A percentile compares a stretch with the other conserved stretches of the same genome.
These are phyloP conservation scores for Boletus sensibilis DNA, from an alignment of 768 basidiomycete species.

Conservation along the genomic window DNA sequence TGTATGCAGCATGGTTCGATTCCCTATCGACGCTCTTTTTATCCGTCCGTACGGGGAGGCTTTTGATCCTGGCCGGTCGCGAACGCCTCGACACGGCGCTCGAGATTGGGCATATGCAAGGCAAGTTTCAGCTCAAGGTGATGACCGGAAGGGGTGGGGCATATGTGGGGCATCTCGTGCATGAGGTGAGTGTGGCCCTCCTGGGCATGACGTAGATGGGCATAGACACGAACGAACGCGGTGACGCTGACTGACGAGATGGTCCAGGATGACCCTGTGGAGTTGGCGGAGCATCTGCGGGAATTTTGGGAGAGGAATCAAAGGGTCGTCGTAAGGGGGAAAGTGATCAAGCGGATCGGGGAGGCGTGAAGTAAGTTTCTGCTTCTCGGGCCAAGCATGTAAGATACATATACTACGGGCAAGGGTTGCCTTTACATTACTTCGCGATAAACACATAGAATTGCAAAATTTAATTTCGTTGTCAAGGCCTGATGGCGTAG, in stretches of 20 bases:
- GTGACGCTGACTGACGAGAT: neutral
- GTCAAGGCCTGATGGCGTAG: conserved; percentile 32
- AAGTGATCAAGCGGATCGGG: conserved; percentile 53
- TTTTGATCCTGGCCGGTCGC: conserved; percentile 89
- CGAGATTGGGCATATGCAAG: conserved; percentile 97
- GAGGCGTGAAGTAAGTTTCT: conserved; percentile 32
- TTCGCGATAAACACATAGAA: too few relatives aligned
- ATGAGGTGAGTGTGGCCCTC: conserved; percentile 61
- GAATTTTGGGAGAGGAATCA: conserved; percentile 95
- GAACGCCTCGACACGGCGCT: conserved; percentile 90
- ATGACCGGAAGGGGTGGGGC: conserved; percentile 49
- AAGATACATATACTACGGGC: neutral
- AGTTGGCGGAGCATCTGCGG: conserved; percentile 74
- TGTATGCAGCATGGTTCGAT: conserved; percentile 84
- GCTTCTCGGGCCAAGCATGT: neutral
- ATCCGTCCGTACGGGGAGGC: conserved; percentile 69
- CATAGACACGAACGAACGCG: neutral
- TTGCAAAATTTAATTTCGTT: too few relatives aligned
- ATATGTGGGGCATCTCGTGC: conserved; percentile 85
- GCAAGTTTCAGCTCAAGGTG: conserved; percentile 93
- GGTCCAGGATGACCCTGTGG: conserved; percentile 78
- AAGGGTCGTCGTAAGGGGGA: conserved; percentile 53
- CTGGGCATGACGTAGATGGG: neutral
- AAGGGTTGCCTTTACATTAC: too few relatives aligned
- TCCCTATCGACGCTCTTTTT: conserved; percentile 82